Evolutionary conservation across 2,329 filamentous ascomycete genomes (phyloP), one percentile per base, ranked within the genome.

Genomic region (Penicillium decumbens): DNA sequence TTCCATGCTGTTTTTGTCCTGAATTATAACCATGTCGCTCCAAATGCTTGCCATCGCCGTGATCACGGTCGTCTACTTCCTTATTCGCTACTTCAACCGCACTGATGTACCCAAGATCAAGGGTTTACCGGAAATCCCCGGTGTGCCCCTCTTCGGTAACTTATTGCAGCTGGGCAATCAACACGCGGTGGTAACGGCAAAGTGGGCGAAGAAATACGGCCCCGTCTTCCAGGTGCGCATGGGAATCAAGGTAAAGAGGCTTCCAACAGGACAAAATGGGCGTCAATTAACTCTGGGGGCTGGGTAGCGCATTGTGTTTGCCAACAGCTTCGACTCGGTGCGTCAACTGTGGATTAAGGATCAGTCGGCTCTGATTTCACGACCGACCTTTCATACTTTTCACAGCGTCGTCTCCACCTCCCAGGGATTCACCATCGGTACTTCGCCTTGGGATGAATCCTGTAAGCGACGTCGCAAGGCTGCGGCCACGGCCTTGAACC

Each of bases 371-470:
- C 73, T 91, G 50, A 89, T 90, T 60, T 90, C 86, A 0, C 80
- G 88, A 1, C 88, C 88, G 0, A 88, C 78, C 23, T 80, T 90
- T 41, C 87, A 92, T 68, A 92, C 88, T 0, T 92, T 91, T 68
- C 88, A 91, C 69, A 87, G 80, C 4, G 84, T 91, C 3, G 84
- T 90, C 3, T 89, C 87, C 1, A 82, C 78, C 29, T 88, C 85
- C 0, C 85, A 89, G 58, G 87, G 87, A 5, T 87, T 89, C 68
- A 92, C 88, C 0, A 89, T 93, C 53, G 88, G 88, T 1, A 89
- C 88, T 0, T 90, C 87, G 0, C 88, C 88, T 0, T 93, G 88
- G 85, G 87, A 91, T 54, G 87, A 89, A 43, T 88, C 83, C 2
- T 89, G 86, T 71, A 92, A 91, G 68, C 75, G 78, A 23, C 80